Evolutionary conservation across 2,329 filamentous ascomycete species (phyloP).

Genomic region (Alternaria brassicae): DNA sequence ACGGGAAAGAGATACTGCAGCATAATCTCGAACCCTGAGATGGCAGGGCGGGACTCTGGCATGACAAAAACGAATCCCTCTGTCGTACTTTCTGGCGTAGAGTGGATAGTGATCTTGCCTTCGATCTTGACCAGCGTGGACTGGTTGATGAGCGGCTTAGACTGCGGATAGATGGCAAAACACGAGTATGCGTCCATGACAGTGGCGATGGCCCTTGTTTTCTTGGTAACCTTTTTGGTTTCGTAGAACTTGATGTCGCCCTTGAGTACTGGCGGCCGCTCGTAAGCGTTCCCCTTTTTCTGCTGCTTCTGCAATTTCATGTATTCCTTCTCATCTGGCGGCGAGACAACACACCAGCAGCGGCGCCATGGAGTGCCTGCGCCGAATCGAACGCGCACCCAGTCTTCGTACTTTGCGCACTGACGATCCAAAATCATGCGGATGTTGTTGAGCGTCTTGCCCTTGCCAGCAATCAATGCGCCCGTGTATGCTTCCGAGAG

Average conservation of each 20-base stretch:
- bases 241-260: constrained; percentile 97
- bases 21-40: constrained; percentile 95
- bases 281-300: constrained; percentile 84
- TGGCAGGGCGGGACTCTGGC: constrained; percentile 91
- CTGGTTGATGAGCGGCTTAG: constrained; percentile 90
- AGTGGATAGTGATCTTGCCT: constrained; percentile 86
- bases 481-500: constrained; percentile 97
- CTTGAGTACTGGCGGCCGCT: constrained; percentile 75
- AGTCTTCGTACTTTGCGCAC: constrained; percentile 81
- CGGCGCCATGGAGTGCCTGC: constrained; percentile 95
- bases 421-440: constrained; percentile 84
- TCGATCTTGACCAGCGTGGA: constrained; percentile 95
- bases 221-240: constrained; percentile 88
- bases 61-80: constrained; percentile 98
- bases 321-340: constrained; percentile 91
- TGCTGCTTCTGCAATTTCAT: constrained; percentile 81
- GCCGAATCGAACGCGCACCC: constrained; percentile 93
- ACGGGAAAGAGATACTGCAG: constrained; percentile 90
- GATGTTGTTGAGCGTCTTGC: constrained; percentile 88
- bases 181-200: constrained; percentile 90
- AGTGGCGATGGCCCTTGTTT: constrained; percentile 86
- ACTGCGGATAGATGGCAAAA: constrained; percentile 94
- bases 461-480: constrained; percentile 93
- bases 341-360: constrained; percentile 94
- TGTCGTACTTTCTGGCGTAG: constrained; percentile 74